Evolutionary conservation across 805 yeast genomes (phyloP), one percentile per base, ranked within the genome.

Genomic region (Candida anglica): DNA sequence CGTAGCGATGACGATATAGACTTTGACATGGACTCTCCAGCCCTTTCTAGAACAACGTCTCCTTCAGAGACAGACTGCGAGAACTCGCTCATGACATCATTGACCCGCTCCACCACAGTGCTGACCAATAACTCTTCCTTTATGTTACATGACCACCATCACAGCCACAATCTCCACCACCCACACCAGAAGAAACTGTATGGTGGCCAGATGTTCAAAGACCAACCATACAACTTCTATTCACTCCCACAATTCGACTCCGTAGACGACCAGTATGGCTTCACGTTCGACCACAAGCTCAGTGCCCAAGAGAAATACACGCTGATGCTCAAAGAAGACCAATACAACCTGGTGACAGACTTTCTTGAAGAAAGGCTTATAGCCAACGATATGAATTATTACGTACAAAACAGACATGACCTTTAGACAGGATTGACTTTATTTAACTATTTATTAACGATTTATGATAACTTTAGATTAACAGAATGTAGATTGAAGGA

Each of bases 101-200:
- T 65, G 33, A 66, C 71, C 0, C 42, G 71, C 33, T 62, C 69
- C 9, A 66, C 71, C 17, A 65, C 71, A 3, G 66, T 63, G 4
- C 56, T 64, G 5, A 59, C 68, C 31, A 52, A 48, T 32, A 55
- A 50, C 39, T 48, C 59, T 2, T 39, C 40, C 6, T 19, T 38
- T 13, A 24, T 32, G 34, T 18, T 32, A 17, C n/a, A 28, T 6
- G 34, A 32, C 6, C 5, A n/a, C n/a, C n/a, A n/a, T n/a, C n/a
- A n/a, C n/a, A n/a, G n/a, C n/a, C n/a, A n/a, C n/a, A n/a, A n/a
- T n/a, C n/a, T n/a, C n/a, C n/a, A n/a, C n/a, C n/a, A n/a, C n/a
- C n/a, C n/a, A n/a, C n/a, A n/a, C n/a, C 25, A 22, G 25, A 26
- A n/a, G 15, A 26, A 26, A 17, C 10, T n/a, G 6, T 17, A 26